Percentiles rank a stretch among this genome's conserved stretches.
These are phyloP conservation scores for Selaginella moellendorffii DNA, from an alignment of 75 land plant genomes.

Conservation along the genomic window DNA sequence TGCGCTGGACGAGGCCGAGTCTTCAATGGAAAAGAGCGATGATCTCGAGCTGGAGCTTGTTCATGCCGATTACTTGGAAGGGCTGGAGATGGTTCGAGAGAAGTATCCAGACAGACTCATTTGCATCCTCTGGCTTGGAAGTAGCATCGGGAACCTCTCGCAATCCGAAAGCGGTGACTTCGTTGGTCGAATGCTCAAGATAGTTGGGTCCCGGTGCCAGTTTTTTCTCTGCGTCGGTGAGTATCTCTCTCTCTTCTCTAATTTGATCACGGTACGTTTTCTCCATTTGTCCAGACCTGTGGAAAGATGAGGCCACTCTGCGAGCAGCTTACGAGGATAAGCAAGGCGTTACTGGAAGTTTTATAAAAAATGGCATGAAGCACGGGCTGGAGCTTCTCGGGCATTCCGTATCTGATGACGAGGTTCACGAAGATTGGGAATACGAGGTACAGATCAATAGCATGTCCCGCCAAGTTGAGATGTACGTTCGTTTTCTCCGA, in stretches of 20 bases:
- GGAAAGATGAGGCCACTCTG: constrained; percentile 23
- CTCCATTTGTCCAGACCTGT: constrained; percentile 18
- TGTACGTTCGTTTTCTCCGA: constrained; percentile 16
- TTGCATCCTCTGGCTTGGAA: constrained; percentile 36
- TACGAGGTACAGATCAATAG: constrained; percentile 26
- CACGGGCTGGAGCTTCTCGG: constrained; percentile 22
- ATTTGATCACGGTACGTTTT: constrained; percentile 3
- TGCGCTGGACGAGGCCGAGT: constrained; percentile 20
- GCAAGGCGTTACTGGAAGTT: constrained; percentile 21
- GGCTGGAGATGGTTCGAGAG: constrained; percentile 17
- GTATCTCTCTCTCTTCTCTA: background rate
- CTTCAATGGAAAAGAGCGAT: constrained; percentile 1
- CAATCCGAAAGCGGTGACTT: constrained; percentile 11
- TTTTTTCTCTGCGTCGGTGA: constrained; percentile 25
- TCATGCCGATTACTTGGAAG: constrained; percentile 28
- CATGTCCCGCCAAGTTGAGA: constrained; percentile 22
- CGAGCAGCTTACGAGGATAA: constrained; percentile 26
- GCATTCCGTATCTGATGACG: background rate
- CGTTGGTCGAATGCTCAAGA: constrained; percentile 4
- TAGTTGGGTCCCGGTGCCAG: constrained; percentile 19
- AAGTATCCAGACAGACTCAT: constrained; percentile 18
- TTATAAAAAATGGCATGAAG: constrained; percentile 30
- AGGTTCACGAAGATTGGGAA: constrained; percentile 13
- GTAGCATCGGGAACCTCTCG: constrained; percentile 27
- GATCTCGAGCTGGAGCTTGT: constrained; percentile 22